Conservation (phyloP, 2,329 filamentous ascomycete species). For the Cercospora sp. region DNA sequence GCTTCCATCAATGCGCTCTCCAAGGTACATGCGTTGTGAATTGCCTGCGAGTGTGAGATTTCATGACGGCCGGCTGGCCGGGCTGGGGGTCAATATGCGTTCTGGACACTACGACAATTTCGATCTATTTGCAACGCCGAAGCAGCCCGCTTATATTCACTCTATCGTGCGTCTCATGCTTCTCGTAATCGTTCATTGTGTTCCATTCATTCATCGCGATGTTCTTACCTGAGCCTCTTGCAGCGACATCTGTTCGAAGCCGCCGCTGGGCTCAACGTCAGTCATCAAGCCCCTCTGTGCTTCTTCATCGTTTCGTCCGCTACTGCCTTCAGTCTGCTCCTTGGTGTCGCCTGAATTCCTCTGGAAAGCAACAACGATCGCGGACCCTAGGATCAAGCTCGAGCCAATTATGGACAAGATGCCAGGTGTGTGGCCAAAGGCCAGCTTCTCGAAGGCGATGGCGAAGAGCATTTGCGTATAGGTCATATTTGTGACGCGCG, state of each 20-base stretch:
- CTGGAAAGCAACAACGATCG: slow-evolving; percentile 63
- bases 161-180: not conserved
- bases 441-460: slow-evolving; percentile 61
- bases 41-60: not conserved
- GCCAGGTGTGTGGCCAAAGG: slow-evolving; percentile 63
- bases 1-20: too few species aligned
- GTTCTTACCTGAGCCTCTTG: not conserved
- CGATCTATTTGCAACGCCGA: not conserved
- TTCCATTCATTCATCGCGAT: not conserved
- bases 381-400: slow-evolving; percentile 64
- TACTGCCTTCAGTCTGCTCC: slow-evolving; percentile 18
- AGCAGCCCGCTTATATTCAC: not conserved
- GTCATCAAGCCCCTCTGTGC: slow-evolving; percentile 26
- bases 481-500: slow-evolving; percentile 64
- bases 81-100: not conserved
- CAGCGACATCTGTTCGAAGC: not conserved
- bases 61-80: not conserved
- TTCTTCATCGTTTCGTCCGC: slow-evolving; percentile 29
- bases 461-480: slow-evolving; percentile 73
- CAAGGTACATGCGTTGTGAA: not conserved
- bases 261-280: slow-evolving; percentile 17
- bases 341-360: slow-evolving; percentile 35
- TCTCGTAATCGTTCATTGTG: not conserved
- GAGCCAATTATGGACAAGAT: slow-evolving; percentile 62
- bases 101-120: not conserved